Conservation (phyloP, 805 yeast species). For the Saturnispora galanensis region DNA sequence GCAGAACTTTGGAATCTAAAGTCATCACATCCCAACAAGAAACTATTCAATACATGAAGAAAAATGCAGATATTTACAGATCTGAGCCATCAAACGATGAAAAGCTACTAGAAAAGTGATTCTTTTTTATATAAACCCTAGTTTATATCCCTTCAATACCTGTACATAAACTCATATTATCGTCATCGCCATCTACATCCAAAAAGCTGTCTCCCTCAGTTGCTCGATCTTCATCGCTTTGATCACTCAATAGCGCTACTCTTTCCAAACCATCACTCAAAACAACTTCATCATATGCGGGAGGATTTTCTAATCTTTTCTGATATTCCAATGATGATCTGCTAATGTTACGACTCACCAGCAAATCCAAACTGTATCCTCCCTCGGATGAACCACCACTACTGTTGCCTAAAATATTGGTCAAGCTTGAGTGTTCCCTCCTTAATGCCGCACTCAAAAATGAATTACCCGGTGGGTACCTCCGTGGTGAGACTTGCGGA, state of each 20-base stretch:
- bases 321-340: slow-evolving; percentile 19
- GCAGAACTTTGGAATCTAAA: slow-evolving; percentile 26
- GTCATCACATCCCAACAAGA: slow-evolving; percentile 22
- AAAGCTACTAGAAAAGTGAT: slow-evolving; percentile 12
- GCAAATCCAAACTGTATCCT: not conserved
- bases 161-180: slow-evolving; percentile 9
- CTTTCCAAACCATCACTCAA: slow-evolving; percentile 18
- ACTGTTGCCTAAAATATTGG: slow-evolving; percentile 3
- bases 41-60: slow-evolving; percentile 24
- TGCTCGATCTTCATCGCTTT: slow-evolving; percentile 7
- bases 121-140: not conserved
- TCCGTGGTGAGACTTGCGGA: not conserved
- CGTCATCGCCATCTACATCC: not conserved
- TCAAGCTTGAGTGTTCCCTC: not conserved
- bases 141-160: slow-evolving; percentile 1
- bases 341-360: slow-evolving; percentile 16
- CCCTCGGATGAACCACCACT: not conserved
- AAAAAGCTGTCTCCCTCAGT: not conserved
- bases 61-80: slow-evolving; percentile 30
- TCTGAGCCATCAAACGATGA: slow-evolving; percentile 24
- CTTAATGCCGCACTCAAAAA: not conserved
- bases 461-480: slow-evolving; percentile 12
- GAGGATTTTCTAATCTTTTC: slow-evolving; percentile 13
- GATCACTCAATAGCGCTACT: slow-evolving; percentile 20
- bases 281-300: slow-evolving; percentile 19